Percentiles rank a stretch among this genome's conserved stretches.
phyloP scores from a whole-genome alignment of 495 filamentous ascomycete genomes.

The Annulohypoxylon nitens region DNA sequence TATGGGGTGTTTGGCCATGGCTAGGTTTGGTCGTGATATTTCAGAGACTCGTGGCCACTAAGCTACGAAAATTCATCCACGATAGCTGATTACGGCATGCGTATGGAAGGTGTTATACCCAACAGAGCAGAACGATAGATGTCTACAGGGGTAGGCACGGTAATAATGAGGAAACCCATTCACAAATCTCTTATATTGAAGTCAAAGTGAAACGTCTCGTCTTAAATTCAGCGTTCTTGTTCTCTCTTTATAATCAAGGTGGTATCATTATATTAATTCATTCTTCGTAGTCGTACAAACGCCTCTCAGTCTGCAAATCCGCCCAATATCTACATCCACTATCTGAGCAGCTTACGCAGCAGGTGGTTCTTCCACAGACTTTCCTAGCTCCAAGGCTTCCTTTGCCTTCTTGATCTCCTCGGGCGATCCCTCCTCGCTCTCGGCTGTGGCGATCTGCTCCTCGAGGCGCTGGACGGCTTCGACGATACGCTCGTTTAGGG shows the following conservation, averaged over 20 bases:
- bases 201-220: background rate
- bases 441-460: conserved; percentile 64
- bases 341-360: conserved; percentile 48
- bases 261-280: conserved; percentile 48
- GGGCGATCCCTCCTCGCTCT: conserved; percentile 69
- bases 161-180: conserved; percentile 20
- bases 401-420: conserved; percentile 74
- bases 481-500: conserved; percentile 72
- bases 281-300: conserved; percentile 26
- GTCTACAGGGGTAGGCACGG: conserved; percentile 2
- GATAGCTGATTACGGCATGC: background rate
- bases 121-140: background rate
- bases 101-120: conserved; percentile 47
- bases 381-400: conserved; percentile 59
- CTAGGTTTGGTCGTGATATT: background rate
- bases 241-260: conserved; percentile 4
- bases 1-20: background rate
- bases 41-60: background rate
- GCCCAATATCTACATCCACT: conserved; percentile 17
- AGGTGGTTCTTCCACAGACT: conserved; percentile 52
- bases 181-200: conserved; percentile 1
- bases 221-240: background rate
- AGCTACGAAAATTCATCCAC: background rate
- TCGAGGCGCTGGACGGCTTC: conserved; percentile 78
- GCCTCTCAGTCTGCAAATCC: conserved; percentile 11